phyloP scores from a whole-genome alignment of 2,329 filamentous ascomycete species.

The Mycocentrospora acerina region DNA sequence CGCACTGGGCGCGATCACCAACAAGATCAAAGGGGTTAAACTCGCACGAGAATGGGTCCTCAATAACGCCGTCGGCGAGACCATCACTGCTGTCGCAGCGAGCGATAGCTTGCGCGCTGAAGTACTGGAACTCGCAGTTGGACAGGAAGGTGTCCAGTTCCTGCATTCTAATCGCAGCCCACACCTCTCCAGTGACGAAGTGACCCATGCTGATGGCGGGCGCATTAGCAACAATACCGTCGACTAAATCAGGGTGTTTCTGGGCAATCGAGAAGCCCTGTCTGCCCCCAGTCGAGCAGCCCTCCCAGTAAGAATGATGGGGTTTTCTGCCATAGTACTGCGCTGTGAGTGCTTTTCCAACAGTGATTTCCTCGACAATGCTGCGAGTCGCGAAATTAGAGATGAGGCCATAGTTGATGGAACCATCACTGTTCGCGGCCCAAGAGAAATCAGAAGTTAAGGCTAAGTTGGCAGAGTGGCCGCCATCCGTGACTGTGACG shows the following conservation, averaged over 20 bases:
- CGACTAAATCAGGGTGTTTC: constrained; percentile 26
- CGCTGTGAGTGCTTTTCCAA: constrained; percentile 29
- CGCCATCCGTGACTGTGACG: constrained; percentile 23
- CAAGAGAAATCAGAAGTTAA: constrained; percentile 9
- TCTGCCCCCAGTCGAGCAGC: constrained; percentile 17
- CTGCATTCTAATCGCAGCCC: constrained; percentile 30
- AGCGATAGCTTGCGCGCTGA: constrained; percentile 14
- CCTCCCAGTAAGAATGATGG: constrained; percentile 37
- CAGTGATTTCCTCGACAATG: constrained; percentile 33
- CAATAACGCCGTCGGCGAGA: constrained; percentile 34
- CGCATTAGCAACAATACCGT: constrained; percentile 35
- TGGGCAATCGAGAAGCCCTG: constrained; percentile 37
- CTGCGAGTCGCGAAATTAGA: constrained; percentile 33
- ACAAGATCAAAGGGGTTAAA: constrained; percentile 19
- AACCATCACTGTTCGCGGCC: constrained; percentile 13
- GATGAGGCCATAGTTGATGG: constrained; percentile 23
- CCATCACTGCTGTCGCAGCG: constrained; percentile 31
- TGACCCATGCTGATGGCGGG: constrained; percentile 22
- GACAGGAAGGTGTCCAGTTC: constrained; percentile 11
- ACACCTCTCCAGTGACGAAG: too few relatives aligned
- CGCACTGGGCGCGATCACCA: constrained; percentile 15
- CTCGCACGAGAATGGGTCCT: constrained; percentile 18
- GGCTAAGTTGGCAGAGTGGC: too few relatives aligned
- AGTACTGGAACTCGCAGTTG: constrained; percentile 23
- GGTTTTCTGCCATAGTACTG: constrained; percentile 32